These are phyloP conservation scores for Xylaria sp. DNA, from an alignment of 2,329 filamentous ascomycete species.

Conservation along the genomic window DNA sequence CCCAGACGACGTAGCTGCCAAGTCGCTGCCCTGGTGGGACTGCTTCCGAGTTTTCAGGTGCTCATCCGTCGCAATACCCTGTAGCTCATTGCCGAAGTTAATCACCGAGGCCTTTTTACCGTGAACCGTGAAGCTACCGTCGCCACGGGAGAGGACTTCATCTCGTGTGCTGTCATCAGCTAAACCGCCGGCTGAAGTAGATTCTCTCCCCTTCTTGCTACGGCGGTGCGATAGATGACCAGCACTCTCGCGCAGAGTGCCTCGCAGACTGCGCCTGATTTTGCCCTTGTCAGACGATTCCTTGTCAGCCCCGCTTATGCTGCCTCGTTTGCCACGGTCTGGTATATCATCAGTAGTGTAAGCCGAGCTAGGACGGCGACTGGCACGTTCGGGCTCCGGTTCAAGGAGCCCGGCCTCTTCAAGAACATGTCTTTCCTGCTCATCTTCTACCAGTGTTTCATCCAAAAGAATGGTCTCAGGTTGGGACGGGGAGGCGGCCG, in stretches of 20 bases:
- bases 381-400: slow-evolving; percentile 36
- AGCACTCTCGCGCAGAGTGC: slow-evolving; percentile 77
- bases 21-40: slow-evolving; percentile 39
- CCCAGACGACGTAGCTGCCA: slow-evolving; percentile 31
- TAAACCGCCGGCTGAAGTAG: slow-evolving; percentile 51
- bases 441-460: slow-evolving; percentile 51
- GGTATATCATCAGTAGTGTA: slow-evolving; percentile 40
- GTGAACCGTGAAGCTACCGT: slow-evolving; percentile 90
- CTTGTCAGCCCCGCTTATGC: slow-evolving; percentile 31
- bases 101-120: slow-evolving; percentile 97
- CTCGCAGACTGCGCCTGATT: slow-evolving; percentile 79
- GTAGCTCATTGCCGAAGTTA: slow-evolving; percentile 90
- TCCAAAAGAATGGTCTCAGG: slow-evolving; percentile 32
- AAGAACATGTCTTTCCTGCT: slow-evolving; percentile 61
- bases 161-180: slow-evolving; percentile 49
- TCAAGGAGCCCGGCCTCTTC: slow-evolving; percentile 62
- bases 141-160: slow-evolving; percentile 69
- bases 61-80: slow-evolving; percentile 69
- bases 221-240: slow-evolving; percentile 62
- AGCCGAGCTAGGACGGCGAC: slow-evolving; percentile 38
- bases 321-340: slow-evolving; percentile 36
- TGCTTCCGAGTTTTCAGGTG: slow-evolving; percentile 59
- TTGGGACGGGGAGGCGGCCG: slow-evolving; percentile 29
- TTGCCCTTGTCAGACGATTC: slow-evolving; percentile 58
- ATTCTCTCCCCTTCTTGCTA: slow-evolving; percentile 72